Evolutionary conservation across 371 early-diverging fungal species (phyloP), one percentile per base, ranked within the genome.

Genomic region (Mucor piriformis): DNA sequence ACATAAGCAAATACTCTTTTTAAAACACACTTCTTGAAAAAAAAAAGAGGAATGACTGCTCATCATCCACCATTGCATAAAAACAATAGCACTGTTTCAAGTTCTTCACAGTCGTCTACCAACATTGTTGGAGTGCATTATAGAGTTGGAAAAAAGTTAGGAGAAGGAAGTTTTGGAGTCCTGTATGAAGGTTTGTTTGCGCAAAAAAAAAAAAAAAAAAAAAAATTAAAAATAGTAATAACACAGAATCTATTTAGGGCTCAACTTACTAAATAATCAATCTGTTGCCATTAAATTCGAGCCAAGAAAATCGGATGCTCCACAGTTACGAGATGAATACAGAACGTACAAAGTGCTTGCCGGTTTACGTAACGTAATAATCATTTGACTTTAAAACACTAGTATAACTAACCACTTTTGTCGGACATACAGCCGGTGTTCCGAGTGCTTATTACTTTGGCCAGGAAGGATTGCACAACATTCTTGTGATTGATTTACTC

Each of bases 401-500:
- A 29, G 73, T 84, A 7, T 88, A 86, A 11, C 35, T 33, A 1
- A 34, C 18, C 18, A 35, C 4, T 18, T 25, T 13, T 42, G 42
- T 46, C 46, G 46, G 46, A 46, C 27, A 11, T 18, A 46, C 55
- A 84, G 87, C 73, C 37, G 97, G 97, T 54, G 87, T 96, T 57
- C 96, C 97, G 13, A 81, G 70, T 59, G 94, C 89, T 12, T 93
- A 92, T 72, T 94, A 95, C 76, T 96, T 93, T 83, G 96, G 95
- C 29, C 93, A 92, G 69, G 97, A 96, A 75, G 96, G 96, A 23
- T 82, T 94, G 20, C 92, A 95, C 76, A 95, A 94, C 69, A 84
- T 95, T 16, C 84, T 96, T n/a, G 91, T 95, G 64, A 95, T 99
- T 64, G 99, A 99, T 74, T 76, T 98, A 63, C 86, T 99, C 11